These are phyloP conservation scores for Umbelopsis sp. DNA, from an alignment of 192 early-diverging fungal species.

Conservation along the genomic window DNA sequence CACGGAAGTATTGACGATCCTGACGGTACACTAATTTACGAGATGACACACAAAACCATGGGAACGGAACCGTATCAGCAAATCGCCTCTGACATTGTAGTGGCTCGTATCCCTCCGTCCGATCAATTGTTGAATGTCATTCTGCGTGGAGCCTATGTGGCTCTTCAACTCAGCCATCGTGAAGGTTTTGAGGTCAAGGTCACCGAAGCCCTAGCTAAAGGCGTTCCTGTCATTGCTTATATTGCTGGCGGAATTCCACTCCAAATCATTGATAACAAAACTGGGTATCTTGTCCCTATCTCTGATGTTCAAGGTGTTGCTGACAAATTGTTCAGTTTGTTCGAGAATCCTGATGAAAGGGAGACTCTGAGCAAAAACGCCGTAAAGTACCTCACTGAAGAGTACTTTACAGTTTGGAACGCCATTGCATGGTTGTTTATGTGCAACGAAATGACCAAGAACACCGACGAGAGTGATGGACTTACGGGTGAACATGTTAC, in stretches of 20 bases:
- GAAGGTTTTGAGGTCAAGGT: constrained; percentile 90
- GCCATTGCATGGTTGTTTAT: constrained; percentile 78
- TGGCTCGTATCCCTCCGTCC: constrained; percentile 70
- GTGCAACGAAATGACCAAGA: constrained; percentile 57
- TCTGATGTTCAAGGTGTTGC: constrained; percentile 65
- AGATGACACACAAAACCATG: constrained; percentile 55
- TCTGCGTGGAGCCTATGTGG: constrained; percentile 70
- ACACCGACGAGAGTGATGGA: constrained; percentile 20
- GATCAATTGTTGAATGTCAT: constrained; percentile 81
- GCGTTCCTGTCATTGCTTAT: constrained; percentile 52
- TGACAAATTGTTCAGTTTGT: constrained; percentile 59
- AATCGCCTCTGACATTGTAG: constrained; percentile 60
- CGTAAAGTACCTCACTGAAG: constrained; percentile 55
- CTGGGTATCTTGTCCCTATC: constrained; percentile 69
- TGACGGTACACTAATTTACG: constrained; percentile 71
- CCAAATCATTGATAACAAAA: constrained; percentile 70
- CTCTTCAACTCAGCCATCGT: constrained; percentile 76
- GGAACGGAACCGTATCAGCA: constrained; percentile 49
- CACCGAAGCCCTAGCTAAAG: constrained; percentile 73
- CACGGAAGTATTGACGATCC: constrained; percentile 86
- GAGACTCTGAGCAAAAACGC: constrained; percentile 44
- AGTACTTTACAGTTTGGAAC: constrained; percentile 70
- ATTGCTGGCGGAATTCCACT: constrained; percentile 82
- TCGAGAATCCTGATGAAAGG: constrained; percentile 57
- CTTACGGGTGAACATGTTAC: constrained; percentile 20